Base-by-base conservation (phyloP, 306 rosid species). In the Crataegus laevigata region DNA sequence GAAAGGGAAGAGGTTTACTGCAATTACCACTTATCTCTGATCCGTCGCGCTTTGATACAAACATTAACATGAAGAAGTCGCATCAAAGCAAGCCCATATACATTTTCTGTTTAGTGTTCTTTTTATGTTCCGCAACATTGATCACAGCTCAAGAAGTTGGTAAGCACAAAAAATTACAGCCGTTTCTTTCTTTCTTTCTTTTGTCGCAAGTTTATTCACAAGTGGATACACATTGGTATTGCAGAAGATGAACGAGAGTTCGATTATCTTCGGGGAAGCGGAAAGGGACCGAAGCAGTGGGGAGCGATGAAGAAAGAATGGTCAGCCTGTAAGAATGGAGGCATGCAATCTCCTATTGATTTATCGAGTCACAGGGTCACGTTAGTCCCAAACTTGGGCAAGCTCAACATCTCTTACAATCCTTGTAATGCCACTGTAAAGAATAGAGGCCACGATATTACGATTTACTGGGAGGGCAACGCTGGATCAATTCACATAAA, bases 401-500 rank as follows among this genome's bases (percentile, higher is more conserved):
- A 54, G 22, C 54, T 79, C 17, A 54, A 14, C 8, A 73, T 36
- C 30, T 54, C n/a, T 26, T 74, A 80, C 73, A 32, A 19, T 4
- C 79, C 87, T 55, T 26, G 43, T 34, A 58, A 76, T 77, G 84
- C 87, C n/a, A 77, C 75, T 17, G 32, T 83, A 74, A 72, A 61
- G 59, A 83, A 83, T 28, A 45, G 72, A 59, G 84, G 74, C 25
- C 87, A 83, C 21, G 82, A 80, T 70, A 60, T 80, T 59, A 5
- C 69, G 88, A 0, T 91, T 64, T 71, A 82, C 58, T 91, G 92
- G 92, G 66, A 25, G 10, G 88, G 73, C 36, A 79, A 85, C 43
- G 91, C 93, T 0, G 94, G 97, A 59, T 86, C 85, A 26, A 59
- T 88, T 26, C 8, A 57, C n/a, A 80, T 91, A 47, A 86, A 85